Conservation (phyloP, 148 eudicot species). For the Rhododendron ferrugineum region DNA sequence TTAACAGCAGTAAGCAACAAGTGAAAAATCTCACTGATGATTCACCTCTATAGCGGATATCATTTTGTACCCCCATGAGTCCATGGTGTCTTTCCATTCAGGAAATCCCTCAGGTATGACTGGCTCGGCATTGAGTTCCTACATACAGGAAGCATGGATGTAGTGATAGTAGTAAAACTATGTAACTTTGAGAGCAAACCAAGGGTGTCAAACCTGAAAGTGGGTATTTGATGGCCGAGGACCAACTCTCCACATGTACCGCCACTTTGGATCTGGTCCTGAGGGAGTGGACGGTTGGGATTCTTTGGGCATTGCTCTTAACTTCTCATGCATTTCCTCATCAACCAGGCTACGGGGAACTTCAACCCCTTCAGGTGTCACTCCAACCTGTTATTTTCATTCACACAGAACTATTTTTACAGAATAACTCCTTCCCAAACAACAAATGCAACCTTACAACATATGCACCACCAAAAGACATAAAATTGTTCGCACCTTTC, state of each 20-base stretch:
- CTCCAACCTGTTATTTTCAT: slow-evolving; percentile 67
- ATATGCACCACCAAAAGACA: neutral
- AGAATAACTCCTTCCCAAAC: neutral
- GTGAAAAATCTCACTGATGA: slow-evolving; percentile 8
- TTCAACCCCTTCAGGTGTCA: slow-evolving; percentile 98
- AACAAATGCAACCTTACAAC: neutral
- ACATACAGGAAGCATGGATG: neutral
- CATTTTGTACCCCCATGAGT: slow-evolving; percentile 91
- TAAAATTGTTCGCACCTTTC: neutral
- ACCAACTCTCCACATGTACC: slow-evolving; percentile 99
- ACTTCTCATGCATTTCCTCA: slow-evolving; percentile 63
- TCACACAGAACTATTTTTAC: neutral
- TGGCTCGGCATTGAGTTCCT: slow-evolving; percentile 94
- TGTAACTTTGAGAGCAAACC: neutral
- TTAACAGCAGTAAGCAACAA: neutral
- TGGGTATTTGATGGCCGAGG: slow-evolving; percentile 72
- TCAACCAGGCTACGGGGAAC: slow-evolving; percentile 96
- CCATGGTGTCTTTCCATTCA: slow-evolving; percentile 97
- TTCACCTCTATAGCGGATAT: slow-evolving; percentile 71
- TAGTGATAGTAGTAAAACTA: neutral
- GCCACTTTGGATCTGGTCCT: slow-evolving; percentile 99
- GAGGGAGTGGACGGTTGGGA: slow-evolving; percentile 55
- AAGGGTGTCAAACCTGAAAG: slow-evolving; percentile 46
- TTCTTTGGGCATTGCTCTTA: slow-evolving; percentile 59
- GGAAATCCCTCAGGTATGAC: slow-evolving; percentile 90